Evolutionary conservation across 2,329 filamentous ascomycete genomes (phyloP), one percentile per base, ranked within the genome.

Genomic region (Ilyonectria robusta): DNA sequence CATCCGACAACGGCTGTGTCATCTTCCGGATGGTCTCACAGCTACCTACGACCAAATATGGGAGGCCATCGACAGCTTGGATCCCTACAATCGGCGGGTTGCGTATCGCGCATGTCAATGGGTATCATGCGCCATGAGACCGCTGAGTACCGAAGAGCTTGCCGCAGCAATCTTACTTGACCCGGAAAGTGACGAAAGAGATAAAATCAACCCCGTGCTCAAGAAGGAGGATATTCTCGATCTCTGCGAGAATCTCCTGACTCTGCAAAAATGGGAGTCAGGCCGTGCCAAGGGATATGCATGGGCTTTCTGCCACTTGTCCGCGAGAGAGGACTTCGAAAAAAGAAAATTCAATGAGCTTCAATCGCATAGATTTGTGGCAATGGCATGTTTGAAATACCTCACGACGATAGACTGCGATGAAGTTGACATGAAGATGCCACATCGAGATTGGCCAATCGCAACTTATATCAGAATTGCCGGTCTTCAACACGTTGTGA

Each of bases 301-400:
- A 0, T 68, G 66, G 66, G 26, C 37, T 7, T 66, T 68, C 50
- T 47, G 40, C 10, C 62, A 68, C 23, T 42, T 60, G 6, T 66
- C 66, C 3, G 59, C 56, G 2, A n/a, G 35, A 19, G 66, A 68
- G 15, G 60, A 68, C 10, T 9, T 66, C 21, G 51, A 60, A 26
- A 21, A 50, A 26, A 26, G 6, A 6, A 26, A 6, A 26, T 6
- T 4, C 5, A 5, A 26, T 5, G 26, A 26, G 26, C 26, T 26
- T 26, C 26, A 26, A 26, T 26, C 26, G 5, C 26, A 26, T 6
- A 26, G 5, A 26, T 6, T 26, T 5, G 26, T 26, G 4, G 26
- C 26, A 5, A 26, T 26, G 26, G 26, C 26, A 26, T 26, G 26
- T 26, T 26, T 26, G 26, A 26, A 26, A 26, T 6, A 26, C 26